These are phyloP conservation scores for Phlebopus sp. DNA, from an alignment of 1,284 basidiomycete species.

Conservation along the genomic window DNA sequence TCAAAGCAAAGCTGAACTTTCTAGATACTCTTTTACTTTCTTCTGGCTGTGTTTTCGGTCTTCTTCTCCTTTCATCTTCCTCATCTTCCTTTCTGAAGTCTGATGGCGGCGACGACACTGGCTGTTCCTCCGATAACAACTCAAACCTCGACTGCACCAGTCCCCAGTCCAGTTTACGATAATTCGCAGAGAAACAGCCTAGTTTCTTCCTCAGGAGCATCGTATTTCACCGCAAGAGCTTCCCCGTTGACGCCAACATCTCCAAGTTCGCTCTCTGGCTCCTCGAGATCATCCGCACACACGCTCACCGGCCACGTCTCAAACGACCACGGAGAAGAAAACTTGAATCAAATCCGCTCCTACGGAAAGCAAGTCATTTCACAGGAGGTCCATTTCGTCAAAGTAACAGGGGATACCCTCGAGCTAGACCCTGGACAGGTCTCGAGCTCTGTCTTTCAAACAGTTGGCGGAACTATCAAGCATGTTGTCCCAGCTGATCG, in stretches of 20 bases:
- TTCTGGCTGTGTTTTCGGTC: too few relatives aligned
- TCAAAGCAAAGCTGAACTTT: too few relatives aligned
- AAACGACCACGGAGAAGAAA: conserved; percentile 11
- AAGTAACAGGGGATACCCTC: conserved; percentile 47
- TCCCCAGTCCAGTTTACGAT: conserved; percentile 9
- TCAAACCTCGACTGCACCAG: conserved; percentile 12
- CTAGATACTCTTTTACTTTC: too few relatives aligned
- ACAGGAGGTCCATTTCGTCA: conserved; percentile 52
- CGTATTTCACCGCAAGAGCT: conserved; percentile 26
- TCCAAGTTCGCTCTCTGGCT: conserved; percentile 13
- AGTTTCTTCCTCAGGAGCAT: conserved; percentile 23
- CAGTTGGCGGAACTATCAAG: conserved; percentile 23
- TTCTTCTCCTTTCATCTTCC: neutral
- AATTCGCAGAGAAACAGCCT: conserved; percentile 22
- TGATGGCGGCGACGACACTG: conserved; percentile 13
- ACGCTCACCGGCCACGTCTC: conserved; percentile 22
- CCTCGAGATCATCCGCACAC: conserved; percentile 36
- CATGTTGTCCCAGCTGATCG: conserved; percentile 30
- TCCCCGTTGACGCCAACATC: conserved; percentile 22
- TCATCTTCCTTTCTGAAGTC: neutral
- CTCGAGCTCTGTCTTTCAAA: conserved; percentile 27
- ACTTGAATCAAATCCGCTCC: conserved; percentile 31
- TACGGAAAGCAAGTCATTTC: conserved; percentile 24
- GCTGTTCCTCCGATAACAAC: conserved; percentile 13
- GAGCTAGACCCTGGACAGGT: conserved; percentile 41